phyloP scores from a whole-genome alignment of 495 filamentous ascomycete genomes.

The Aspergillus bridgeri region DNA sequence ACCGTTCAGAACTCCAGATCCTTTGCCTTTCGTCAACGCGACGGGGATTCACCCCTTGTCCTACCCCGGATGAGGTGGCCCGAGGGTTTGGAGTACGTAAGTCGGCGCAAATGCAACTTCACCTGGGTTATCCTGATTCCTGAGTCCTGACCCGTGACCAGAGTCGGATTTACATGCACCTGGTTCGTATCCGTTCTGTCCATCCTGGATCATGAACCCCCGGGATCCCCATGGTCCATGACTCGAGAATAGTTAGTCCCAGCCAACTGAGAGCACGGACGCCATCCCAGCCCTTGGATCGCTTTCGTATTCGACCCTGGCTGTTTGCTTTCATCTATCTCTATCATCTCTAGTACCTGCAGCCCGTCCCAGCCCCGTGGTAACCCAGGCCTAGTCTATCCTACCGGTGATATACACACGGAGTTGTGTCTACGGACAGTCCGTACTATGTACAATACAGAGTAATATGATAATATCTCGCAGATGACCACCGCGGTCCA shows the following conservation, averaged over 20 bases:
- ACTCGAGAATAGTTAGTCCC: neutral
- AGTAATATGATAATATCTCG: too few species aligned
- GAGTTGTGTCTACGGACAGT: neutral
- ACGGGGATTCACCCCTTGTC: neutral
- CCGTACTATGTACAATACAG: too few species aligned
- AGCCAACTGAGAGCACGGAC: neutral
- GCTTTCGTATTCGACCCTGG: neutral
- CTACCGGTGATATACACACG: neutral
- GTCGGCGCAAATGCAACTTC: neutral
- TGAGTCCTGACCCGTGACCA: neutral
- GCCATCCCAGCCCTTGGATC: neutral
- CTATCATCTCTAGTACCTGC: neutral
- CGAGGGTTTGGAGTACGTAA: constrained; percentile 1
- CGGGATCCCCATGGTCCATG: neutral
- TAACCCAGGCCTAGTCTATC: neutral
- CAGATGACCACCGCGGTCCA: neutral
- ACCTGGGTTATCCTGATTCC: too few species aligned
- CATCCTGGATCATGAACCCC: neutral
- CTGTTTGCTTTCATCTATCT: neutral
- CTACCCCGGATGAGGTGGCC: neutral
- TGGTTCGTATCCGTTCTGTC: too few species aligned
- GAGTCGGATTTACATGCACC: neutral
- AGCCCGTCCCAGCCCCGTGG: too few species aligned
- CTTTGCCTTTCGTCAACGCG: neutral
- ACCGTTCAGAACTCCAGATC: neutral